Conservation (phyloP, 257 asterid genomes). For the Perilla frutescens region DNA sequence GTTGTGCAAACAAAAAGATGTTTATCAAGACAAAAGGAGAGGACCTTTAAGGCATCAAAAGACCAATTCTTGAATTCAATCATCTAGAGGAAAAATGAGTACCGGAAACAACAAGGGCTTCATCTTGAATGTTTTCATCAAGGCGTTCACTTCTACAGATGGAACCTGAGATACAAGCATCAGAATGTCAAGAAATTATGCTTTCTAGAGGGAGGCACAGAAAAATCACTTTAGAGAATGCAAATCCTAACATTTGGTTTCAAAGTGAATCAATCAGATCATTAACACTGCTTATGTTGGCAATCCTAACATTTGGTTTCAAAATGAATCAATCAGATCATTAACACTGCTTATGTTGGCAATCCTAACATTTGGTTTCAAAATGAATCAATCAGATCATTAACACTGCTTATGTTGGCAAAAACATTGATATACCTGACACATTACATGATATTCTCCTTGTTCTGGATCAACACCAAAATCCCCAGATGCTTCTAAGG, state of each 20-base stretch:
- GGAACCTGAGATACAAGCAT: conserved; percentile 74
- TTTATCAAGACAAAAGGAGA: conserved; percentile 26
- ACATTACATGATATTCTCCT: conserved; percentile 98
- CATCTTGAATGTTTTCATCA: conserved; percentile 98
- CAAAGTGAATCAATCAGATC: conserved; percentile 13
- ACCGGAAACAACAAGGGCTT: conserved; percentile 94
- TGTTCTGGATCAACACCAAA: conserved; percentile 96
- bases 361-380: too few relatives aligned
- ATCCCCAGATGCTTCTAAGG: conserved; percentile 99
- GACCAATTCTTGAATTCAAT: conserved; percentile 31
- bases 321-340: conserved; percentile 11
- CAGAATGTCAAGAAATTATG: conserved; percentile 29
- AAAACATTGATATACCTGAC: conserved; percentile 69
- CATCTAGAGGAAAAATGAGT: conserved; percentile 37
- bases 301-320: conserved; percentile 17
- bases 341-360: too few relatives aligned
- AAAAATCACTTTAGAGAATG: conserved; percentile 21
- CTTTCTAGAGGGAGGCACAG: conserved; percentile 16
- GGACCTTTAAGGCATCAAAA: conserved; percentile 28
- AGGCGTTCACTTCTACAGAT: conserved; percentile 93
- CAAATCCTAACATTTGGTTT: conserved; percentile 19
- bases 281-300: conserved; percentile 13
- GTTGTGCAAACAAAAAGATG: conserved; percentile 20
- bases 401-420: conserved; percentile 20
- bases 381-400: conserved; percentile 11